Base-by-base conservation (phyloP, 148 eudicot genomes). In the Rheum nobile region DNA sequence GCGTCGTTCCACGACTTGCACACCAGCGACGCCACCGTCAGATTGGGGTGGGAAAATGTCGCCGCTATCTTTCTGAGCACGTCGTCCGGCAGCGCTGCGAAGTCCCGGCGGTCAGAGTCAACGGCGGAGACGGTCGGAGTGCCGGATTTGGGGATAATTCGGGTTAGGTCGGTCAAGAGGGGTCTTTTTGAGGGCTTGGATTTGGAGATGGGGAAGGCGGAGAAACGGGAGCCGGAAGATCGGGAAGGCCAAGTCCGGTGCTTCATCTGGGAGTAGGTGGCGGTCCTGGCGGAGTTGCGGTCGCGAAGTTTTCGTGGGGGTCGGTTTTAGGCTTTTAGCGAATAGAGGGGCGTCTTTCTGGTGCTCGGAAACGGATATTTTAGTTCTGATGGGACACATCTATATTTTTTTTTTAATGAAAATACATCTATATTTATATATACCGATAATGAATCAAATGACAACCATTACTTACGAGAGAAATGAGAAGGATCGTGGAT, bases 1-100 rank as follows among this genome's bases (percentile, higher is more conserved):
- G 84, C 98, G 68, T 88, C 89, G 78, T 83, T 71, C 98, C 98
- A 94, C 5, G 92, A 77, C 72, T 75, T 81, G 79, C 97, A 94
- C 8, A 87, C 93, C 11, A 81, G 71, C 13, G 97, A 91, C 71
- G 95, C 87, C 1, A 89, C 54, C 68, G 41, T 79, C 38, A 94
- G 63, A 75, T 84, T 77, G 6, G 83, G 84, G 16, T 83, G 84
- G 0, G 75, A 69, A 77, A 91, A 93, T 2, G 76, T 48, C 6
- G 90, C 83, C 0, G 89, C 86, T 26, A 95, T 89, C 71, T 76
- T 87, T 0, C 74, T 35, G 3, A 94, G 61, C 0, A 91, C 67
- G 67, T 91, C 98, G 85, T 84, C 73, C 1, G 98, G 98, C 0
- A 94, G 78, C 11, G 71, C 24, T 1, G 97, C 55, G 80, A 82